Base-by-base conservation (phyloP, 2,329 filamentous ascomycete genomes). In the Monosporascus sp. region DNA sequence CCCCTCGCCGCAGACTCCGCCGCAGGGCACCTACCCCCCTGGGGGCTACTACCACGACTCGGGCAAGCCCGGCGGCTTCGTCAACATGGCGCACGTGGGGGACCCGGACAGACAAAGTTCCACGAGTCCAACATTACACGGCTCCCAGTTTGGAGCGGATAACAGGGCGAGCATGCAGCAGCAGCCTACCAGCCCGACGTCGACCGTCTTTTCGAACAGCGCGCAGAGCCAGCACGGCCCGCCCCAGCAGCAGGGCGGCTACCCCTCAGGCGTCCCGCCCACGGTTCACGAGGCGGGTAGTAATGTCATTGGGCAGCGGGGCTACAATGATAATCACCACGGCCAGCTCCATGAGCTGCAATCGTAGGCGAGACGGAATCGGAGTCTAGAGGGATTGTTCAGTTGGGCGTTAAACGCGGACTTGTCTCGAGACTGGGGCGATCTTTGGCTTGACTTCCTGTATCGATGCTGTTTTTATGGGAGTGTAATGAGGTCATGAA, bases 341-440 rank as follows among this genome's bases (percentile, higher is more conserved):
- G 71, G 72, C 2, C 63, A 74, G 51, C 70, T 75, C 53, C 72
- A 75, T 41, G 74, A 77, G 64, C 55, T 77, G 59, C 22, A 22
- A 22, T 22, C 20, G 20, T 22, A 22, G 20, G 20, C 20, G 20
- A 22, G 20, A 22, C 20, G 2, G 20, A 22, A 22, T 22, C 20
- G 20, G 20, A 22, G 20, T 22, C 20, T 22, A 22, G 20, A 22
- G 20, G 20, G 20, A 3, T 22, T 22, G 20, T 22, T 22, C 20
- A 22, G 20, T 22, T 22, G 20, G 20, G 20, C 20, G 20, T 22
- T 22, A 3, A 22, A 3, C 20, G 20, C 20, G 20, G 20, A 3
- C 20, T 22, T 22, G 20, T 22, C 20, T 22, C 20, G 20, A 3
- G 20, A 22, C 20, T 2, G 20, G 20, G 20, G 20, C 20, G 3